A percentile compares a stretch with the other conserved stretches of the same genome.
Evolutionary conservation across 306 rosid genomes (phyloP).

Genomic region (Sechiopsis laciniata): DNA sequence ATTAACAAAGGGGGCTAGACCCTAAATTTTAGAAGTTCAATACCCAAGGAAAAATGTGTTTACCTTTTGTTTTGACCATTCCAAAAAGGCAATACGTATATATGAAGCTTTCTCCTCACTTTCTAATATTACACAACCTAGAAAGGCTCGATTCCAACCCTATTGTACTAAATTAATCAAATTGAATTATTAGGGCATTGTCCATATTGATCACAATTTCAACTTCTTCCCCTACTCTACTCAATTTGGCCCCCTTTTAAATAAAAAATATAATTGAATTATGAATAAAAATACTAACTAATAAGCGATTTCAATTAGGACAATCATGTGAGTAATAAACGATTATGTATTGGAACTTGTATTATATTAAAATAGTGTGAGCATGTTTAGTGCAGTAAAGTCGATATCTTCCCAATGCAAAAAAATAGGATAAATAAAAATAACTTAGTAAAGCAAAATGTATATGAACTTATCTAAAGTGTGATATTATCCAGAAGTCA

Average conservation of each 20-base stretch:
- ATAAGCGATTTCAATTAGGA: too few relatives aligned
- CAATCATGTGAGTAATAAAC: too few relatives aligned
- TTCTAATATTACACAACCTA: neutral
- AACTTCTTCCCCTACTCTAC: neutral
- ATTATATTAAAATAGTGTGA: too few relatives aligned
- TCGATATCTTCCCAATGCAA: too few relatives aligned
- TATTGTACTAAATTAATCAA: neutral
- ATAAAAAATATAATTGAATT: neutral
- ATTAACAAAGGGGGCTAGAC: neutral
- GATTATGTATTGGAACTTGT: too few relatives aligned
- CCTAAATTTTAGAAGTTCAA: conserved; percentile 5
- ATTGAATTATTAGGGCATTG: neutral
- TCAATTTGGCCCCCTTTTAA: neutral
- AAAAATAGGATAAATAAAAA: too few relatives aligned
- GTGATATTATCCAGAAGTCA: too few relatives aligned
- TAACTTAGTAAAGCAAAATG: too few relatives aligned
- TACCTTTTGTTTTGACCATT: neutral
- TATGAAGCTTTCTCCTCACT: neutral
- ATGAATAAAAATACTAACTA: too few relatives aligned
- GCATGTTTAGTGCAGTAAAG: too few relatives aligned
- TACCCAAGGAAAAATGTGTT: neutral
- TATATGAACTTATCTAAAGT: too few relatives aligned
- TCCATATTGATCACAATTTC: neutral
- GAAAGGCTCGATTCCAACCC: conserved; percentile 4
- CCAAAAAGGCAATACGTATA: neutral